Percentiles rank a stretch among this genome's conserved stretches.
Conservation (phyloP, 73 alveolate species). For the Paramecium tetraurelia region DNA sequence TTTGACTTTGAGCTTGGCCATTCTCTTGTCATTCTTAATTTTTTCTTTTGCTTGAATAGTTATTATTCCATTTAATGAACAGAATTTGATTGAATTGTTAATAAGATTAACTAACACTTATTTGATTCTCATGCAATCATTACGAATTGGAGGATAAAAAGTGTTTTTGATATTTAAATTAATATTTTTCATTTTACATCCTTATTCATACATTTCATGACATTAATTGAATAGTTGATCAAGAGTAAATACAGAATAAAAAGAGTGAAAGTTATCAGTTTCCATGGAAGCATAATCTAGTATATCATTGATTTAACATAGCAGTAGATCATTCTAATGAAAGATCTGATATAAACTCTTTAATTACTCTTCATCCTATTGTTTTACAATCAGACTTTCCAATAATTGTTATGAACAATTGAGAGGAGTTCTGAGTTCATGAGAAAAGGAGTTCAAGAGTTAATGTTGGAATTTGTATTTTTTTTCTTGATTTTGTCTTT, state of each 20-base stretch:
- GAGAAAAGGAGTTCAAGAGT: not conserved
- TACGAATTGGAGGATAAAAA: not conserved
- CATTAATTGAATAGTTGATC: not conserved
- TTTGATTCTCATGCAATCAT: not conserved
- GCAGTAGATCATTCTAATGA: not conserved
- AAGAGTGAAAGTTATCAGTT: not conserved
- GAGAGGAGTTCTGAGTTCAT: slow-evolving; percentile 39
- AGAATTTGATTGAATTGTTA: slow-evolving; percentile 4
- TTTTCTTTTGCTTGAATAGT: not conserved
- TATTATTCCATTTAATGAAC: not conserved
- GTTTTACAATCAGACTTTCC: not conserved
- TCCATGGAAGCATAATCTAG: slow-evolving; percentile 31
- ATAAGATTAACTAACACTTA: slow-evolving; percentile 1
- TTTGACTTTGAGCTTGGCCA: not conserved
- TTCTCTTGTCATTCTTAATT: not conserved
- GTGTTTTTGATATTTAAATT: not conserved
- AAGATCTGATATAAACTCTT: not conserved
- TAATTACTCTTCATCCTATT: not conserved
- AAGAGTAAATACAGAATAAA: not conserved
- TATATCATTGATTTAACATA: slow-evolving; percentile 14
- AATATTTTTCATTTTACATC: not conserved
- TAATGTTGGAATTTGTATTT: not conserved
- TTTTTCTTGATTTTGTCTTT: not conserved
- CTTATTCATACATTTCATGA: not conserved
- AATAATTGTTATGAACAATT: not conserved